These are phyloP conservation scores for Linum usitatissimum DNA, from an alignment of 345 rosid species.

Conservation along the genomic window DNA sequence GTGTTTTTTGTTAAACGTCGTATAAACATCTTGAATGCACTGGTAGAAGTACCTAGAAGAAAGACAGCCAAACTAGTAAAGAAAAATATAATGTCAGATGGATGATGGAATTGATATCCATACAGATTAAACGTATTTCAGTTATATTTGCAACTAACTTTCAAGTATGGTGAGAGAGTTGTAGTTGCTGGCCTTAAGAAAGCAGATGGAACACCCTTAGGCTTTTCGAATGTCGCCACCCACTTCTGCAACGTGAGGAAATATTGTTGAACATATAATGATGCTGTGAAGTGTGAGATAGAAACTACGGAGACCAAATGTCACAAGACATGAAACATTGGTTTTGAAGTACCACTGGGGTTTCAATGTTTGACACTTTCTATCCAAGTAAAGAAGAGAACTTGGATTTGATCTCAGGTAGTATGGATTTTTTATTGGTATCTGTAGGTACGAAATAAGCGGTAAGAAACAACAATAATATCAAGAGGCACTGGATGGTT, in stretches of 20 bases:
- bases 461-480: too few relatives aligned
- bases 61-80: conserved; percentile 88
- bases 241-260: conserved; percentile 39
- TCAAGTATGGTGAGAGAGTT: conserved; percentile 78
- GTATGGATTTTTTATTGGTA: too few relatives aligned
- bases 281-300: neutral
- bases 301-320: neutral
- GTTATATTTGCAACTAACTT: conserved; percentile 42
- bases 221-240: conserved; percentile 96
- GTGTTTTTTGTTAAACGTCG: conserved; percentile 45
- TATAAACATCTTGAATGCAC: conserved; percentile 52
- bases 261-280: neutral
- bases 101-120: neutral
- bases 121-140: neutral
- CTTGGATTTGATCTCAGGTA: too few relatives aligned
- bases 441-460: too few relatives aligned
- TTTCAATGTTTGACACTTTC: too few relatives aligned
- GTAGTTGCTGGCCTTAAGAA: conserved; percentile 80
- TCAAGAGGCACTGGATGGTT: neutral
- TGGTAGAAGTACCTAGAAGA: conserved; percentile 93
- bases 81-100: neutral
- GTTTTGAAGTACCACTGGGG: neutral
- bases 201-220: conserved; percentile 91
- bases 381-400: too few relatives aligned
- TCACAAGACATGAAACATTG: too few relatives aligned